A percentile compares a stretch with the other conserved stretches of the same genome.
These are phyloP conservation scores for Colletotrichum acutatum DNA, from an alignment of 2,329 filamentous ascomycete species.

Conservation along the genomic window DNA sequence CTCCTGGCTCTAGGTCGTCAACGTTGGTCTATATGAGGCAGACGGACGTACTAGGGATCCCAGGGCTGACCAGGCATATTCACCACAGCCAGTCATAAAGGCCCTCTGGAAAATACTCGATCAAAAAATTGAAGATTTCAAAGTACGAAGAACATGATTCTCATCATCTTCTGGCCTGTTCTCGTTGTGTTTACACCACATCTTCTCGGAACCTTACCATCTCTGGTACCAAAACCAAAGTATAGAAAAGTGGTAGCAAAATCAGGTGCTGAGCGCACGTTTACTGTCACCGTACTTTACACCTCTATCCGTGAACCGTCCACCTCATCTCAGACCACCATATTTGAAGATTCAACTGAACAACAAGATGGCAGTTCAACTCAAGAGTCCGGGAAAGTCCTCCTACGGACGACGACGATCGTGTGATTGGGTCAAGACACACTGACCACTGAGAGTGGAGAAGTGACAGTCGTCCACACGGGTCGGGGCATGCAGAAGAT, in stretches of 20 bases:
- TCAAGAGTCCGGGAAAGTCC: not conserved
- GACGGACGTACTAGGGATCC: not conserved
- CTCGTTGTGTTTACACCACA: not conserved
- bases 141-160: not conserved
- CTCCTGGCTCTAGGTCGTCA: not conserved
- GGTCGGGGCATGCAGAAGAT: not conserved
- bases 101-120: not conserved
- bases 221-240: too few relatives aligned
- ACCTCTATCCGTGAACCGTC: too few relatives aligned
- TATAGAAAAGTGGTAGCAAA: not conserved
- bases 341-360: not conserved
- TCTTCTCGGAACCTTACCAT: not conserved
- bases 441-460: slow-evolving; percentile 26
- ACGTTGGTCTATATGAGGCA: not conserved
- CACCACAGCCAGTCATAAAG: not conserved
- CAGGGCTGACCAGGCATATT: too few relatives aligned
- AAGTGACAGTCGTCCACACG: slow-evolving; percentile 22
- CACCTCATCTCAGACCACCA: not conserved
- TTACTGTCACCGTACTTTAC: too few relatives aligned
- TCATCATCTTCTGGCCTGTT: not conserved
- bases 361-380: not conserved
- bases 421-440: slow-evolving; percentile 1
- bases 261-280: not conserved
- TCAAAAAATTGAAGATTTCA: not conserved
- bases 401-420: not conserved